Base-by-base conservation (phyloP, 2,329 filamentous ascomycete genomes). In the Periconia sp. region DNA sequence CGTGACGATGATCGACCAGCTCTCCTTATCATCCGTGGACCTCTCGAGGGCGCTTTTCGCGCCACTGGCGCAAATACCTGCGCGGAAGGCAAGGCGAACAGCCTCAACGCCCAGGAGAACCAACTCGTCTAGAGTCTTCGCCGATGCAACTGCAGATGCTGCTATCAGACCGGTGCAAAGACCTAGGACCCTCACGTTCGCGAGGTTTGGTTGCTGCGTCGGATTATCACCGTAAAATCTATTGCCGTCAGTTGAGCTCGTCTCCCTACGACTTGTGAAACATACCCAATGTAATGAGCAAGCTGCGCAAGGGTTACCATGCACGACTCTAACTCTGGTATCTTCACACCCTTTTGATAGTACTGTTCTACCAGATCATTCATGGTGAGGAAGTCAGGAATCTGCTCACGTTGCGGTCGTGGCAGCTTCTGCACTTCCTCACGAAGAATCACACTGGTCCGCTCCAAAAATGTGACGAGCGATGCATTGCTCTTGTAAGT, bases 81-180 rank as follows among this genome's bases (percentile, higher is more conserved):
- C 81, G 56, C 86, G 81, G 76, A 90, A 90, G 42, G 86, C 83
- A 66, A 89, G 80, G 58, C 87, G 78, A 20, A 88, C 84, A 23
- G 83, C 79, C 67, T 88, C 83, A 15, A 87, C 80, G 48, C 82
- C 86, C 47, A 89, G 77, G 7, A 81, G 81, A 19, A 89, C 77
- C 35, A 90, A 75, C 45, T 84, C 79, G 17, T 82, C 83, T 45
- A 88, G 75, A 6, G 84, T 86, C 54, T 81, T 82, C 31, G 86
- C 81, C 19, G 83, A 85, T 13, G 86, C 82, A 52, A 89, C 82
- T 15, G 85, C 87, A 13, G 83, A 78, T n/a, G 85, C 87, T n/a
- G 87, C 86, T 62, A 90, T 83, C 19, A 88, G 78, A 48, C 87
- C 87, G 41, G 85, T 88, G 77, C 87, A 89, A 42, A 90, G 80